phyloP scores from a whole-genome alignment of 2,329 filamentous ascomycete genomes.

The Pseudogymnoascus sp. region DNA sequence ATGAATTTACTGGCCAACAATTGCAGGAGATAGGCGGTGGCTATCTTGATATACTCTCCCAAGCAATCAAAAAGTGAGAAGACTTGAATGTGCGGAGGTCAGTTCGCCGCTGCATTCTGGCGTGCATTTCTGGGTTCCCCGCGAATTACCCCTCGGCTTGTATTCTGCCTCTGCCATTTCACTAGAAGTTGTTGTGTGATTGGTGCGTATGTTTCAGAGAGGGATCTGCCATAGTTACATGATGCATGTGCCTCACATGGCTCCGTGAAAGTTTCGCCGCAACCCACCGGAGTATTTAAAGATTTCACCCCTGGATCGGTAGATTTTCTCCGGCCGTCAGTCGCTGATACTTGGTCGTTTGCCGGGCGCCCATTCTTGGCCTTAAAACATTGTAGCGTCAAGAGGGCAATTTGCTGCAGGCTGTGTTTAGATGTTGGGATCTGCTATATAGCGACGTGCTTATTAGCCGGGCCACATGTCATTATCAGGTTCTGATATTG shows the following conservation, averaged over 20 bases:
- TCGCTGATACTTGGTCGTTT: neutral
- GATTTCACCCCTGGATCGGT: neutral
- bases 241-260: neutral
- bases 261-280: neutral
- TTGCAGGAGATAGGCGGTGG: neutral
- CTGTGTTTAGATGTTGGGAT: neutral
- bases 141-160: neutral
- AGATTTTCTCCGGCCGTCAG: slow-evolving; percentile 5
- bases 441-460: neutral
- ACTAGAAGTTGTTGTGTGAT: neutral
- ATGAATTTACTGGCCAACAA: neutral
- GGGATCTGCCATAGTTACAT: neutral
- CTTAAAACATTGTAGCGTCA: neutral
- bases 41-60: neutral
- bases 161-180: neutral
- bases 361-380: neutral
- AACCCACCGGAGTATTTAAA: neutral
- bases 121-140: neutral
- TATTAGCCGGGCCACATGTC: neutral
- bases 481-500: neutral
- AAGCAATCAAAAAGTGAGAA: neutral
- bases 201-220: neutral
- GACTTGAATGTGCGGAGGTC: neutral
- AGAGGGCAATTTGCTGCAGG: neutral
- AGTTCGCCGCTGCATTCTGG: neutral